These are phyloP conservation scores for Pleurotus ostreatus DNA, from an alignment of 768 basidiomycete genomes.

Conservation along the genomic window DNA sequence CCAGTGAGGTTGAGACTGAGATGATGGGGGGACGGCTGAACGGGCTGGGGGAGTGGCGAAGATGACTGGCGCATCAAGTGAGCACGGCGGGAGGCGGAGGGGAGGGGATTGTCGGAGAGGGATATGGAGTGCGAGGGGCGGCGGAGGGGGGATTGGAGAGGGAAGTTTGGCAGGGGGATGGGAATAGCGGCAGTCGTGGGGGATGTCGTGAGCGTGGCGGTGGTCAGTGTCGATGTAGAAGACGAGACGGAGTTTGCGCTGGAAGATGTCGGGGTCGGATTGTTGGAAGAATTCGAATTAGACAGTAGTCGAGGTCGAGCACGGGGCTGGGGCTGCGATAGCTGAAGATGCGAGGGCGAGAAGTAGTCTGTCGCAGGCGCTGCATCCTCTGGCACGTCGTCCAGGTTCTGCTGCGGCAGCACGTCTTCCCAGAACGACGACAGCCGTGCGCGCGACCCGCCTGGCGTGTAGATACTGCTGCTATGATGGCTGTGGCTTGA, in stretches of 20 bases:
- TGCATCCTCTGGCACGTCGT: slow-evolving; percentile 24
- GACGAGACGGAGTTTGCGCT: background rate
- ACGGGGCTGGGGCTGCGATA: no score
- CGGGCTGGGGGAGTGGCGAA: background rate
- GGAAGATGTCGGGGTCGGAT: background rate
- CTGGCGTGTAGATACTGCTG: slow-evolving; percentile 34
- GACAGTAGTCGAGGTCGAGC: no score
- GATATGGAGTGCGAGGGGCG: slow-evolving; percentile 8
- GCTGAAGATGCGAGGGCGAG: background rate
- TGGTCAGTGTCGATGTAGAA: background rate
- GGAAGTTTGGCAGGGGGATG: background rate
- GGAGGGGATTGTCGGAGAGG: background rate
- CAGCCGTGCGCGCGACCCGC: slow-evolving; percentile 48
- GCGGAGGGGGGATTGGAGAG: background rate
- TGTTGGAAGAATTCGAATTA: no score
- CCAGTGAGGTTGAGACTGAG: background rate
- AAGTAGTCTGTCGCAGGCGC: slow-evolving; percentile 23
- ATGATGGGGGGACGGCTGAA: background rate
- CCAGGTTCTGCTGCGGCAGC: no score
- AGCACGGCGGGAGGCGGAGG: background rate
- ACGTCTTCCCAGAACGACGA: slow-evolving; percentile 64
- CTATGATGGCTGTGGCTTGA: no score
- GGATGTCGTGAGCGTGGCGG: background rate
- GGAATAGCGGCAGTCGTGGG: background rate
- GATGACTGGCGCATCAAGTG: slow-evolving; percentile 3